These are phyloP conservation scores for Hanseniaspora taiwanica DNA, from an alignment of 805 yeast species.

Conservation along the genomic window DNA sequence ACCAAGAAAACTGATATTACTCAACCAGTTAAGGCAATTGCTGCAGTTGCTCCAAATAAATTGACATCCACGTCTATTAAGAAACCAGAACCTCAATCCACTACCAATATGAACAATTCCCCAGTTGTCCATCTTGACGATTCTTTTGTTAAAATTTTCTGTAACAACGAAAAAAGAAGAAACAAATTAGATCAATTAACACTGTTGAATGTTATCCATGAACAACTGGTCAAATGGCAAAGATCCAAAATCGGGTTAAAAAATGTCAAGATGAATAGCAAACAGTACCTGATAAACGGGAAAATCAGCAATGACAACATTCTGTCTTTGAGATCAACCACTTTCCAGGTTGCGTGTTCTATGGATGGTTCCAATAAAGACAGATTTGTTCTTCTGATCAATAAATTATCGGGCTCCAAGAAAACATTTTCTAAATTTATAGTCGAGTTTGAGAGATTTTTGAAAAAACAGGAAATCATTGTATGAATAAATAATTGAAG, in stretches of 20 bases:
- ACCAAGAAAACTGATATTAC: too few relatives aligned
- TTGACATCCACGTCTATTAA: not conserved
- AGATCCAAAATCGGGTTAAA: constrained; percentile 44
- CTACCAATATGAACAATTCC: not conserved
- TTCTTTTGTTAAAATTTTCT: constrained; percentile 5
- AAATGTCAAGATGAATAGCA: constrained; percentile 34
- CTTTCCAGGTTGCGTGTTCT: constrained; percentile 33
- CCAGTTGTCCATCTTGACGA: not conserved
- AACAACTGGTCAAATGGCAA: constrained; percentile 54
- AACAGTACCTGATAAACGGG: constrained; percentile 39
- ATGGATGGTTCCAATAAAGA: not conserved
- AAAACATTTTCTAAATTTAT: constrained; percentile 48
- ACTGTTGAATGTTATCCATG: constrained; percentile 49
- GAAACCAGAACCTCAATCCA: not conserved
- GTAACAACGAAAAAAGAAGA: constrained; percentile 6
- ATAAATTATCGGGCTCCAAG: constrained; percentile 50
- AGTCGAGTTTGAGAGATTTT: constrained; percentile 49
- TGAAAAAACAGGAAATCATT: constrained; percentile 47
- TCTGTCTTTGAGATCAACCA: constrained; percentile 48
- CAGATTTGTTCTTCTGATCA: constrained; percentile 41
- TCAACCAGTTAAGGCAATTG: too few relatives aligned
- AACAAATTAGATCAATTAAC: constrained; percentile 25
- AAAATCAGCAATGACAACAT: constrained; percentile 48
- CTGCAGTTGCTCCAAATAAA: not conserved
- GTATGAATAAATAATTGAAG: too few relatives aligned